Base-by-base conservation (phyloP, 495 filamentous ascomycete species). In the Penicillium ucsense region DNA sequence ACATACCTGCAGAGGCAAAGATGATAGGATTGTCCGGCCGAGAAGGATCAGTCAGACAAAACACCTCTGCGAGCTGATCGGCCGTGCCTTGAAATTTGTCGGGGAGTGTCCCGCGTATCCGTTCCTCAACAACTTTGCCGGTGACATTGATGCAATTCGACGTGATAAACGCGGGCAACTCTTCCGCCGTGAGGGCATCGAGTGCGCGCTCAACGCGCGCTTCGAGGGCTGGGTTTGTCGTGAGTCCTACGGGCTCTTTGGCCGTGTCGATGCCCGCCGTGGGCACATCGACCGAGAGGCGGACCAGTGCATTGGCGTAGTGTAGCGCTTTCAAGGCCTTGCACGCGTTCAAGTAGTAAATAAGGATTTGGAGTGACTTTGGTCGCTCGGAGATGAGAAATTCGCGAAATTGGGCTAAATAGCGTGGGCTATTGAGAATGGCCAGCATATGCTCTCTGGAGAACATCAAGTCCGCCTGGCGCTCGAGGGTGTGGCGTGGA, bases 11-110 rank as follows among this genome's bases (percentile, higher is more conserved):
- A 12, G 83, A 87, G 29, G 83, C 81, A 67, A 88, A 88, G 1
- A 89, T 75, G 46, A 90, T 82, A 6, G 84, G 86, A 60, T 88
- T 86, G 59, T 84, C 86, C 5, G 74, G 70, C 49, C 82, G 67
- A 10, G 81, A 81, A 4, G 86, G 85, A 65, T 90, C 86, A 7
- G 83, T 84, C 49, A 88, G 62, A 61, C 84, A 87, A 54, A 88
- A 89, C 2, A 84, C 82, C 57, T 88, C 84, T 1, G 80, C 83
- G 42, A 89, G 56, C 3, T 83, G 83, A 56, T 88, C 83, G 5
- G 81, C 79, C 28, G 82, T 52, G 73, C 77, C 45, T 63, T 70
- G 33, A 77, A 70, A 66, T 46, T 64, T 65, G 0, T 55, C 54
- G 1, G 61, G 62, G 3, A 68, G 52, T 1, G 61, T 64, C 35